Evolutionary conservation across 2,329 filamentous ascomycete genomes (phyloP).

Genomic region (Pseudogymnoascus pannorum): DNA sequence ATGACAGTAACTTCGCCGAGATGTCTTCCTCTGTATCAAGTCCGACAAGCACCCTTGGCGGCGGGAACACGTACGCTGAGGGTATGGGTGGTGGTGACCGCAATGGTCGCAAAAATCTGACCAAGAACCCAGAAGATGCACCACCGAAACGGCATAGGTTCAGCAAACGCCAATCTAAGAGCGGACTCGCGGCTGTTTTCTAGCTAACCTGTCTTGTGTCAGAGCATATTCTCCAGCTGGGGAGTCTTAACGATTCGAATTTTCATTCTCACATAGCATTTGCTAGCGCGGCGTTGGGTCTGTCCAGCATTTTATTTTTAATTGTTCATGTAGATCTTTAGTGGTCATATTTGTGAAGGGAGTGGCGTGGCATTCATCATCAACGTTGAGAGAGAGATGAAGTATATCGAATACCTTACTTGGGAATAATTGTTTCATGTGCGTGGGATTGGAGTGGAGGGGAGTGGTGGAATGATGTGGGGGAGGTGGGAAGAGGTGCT

Average conservation of each 20-base stretch:
- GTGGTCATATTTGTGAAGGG: not conserved
- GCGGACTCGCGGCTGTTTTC: slow-evolving; percentile 84
- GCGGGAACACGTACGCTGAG: slow-evolving; percentile 37
- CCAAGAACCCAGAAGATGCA: slow-evolving; percentile 46
- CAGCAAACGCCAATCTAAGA: slow-evolving; percentile 89
- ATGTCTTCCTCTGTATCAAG: slow-evolving; percentile 68
- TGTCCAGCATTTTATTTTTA: slow-evolving; percentile 6
- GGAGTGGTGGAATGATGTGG: not conserved
- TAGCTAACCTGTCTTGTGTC: slow-evolving; percentile 31
- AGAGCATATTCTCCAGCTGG: not conserved
- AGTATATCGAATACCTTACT: slow-evolving; percentile 9
- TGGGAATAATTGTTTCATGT: slow-evolving; percentile 5
- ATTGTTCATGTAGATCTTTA: slow-evolving; percentile 8
- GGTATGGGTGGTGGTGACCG: slow-evolving; percentile 45
- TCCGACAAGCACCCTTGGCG: slow-evolving; percentile 61
- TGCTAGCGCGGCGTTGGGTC: slow-evolving; percentile 7
- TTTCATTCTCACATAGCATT: slow-evolving; percentile 10
- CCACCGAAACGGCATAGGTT: slow-evolving; percentile 58
- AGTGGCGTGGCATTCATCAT: not conserved
- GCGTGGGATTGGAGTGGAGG: not conserved
- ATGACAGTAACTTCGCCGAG: slow-evolving; percentile 60
- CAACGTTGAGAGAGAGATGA: not conserved
- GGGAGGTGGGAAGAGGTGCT: slow-evolving; percentile 4
- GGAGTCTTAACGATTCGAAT: not conserved
- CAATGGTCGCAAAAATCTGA: slow-evolving; percentile 49